A percentile compares a stretch with the other conserved stretches of the same genome.
phyloP scores from a whole-genome alignment of 2,329 filamentous ascomycete species.

The Acephala macrosclerotiorum region DNA sequence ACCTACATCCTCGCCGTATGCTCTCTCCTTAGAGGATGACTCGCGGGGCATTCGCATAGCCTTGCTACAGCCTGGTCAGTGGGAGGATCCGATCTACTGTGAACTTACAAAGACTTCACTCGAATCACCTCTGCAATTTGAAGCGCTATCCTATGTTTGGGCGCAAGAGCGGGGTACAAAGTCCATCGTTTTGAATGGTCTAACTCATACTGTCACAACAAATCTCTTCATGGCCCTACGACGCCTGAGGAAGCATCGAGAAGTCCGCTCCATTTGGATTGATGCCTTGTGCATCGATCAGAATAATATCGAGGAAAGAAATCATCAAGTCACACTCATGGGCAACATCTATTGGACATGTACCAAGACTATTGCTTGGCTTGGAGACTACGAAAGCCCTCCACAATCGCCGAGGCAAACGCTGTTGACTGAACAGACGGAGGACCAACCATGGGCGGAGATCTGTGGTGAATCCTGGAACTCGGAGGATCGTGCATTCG shows the following conservation, averaged over 20 bases:
- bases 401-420: not conserved
- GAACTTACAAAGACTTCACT: not conserved
- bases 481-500: not conserved
- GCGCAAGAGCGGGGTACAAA: not conserved
- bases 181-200: not conserved
- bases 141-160: conserved; percentile 13
- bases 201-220: not conserved
- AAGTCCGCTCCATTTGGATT: not conserved
- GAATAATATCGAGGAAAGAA: not conserved
- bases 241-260: not conserved
- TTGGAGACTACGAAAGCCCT: not conserved
- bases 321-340: conserved; percentile 7
- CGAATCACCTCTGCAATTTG: not conserved
- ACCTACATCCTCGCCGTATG: not conserved
- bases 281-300: conserved; percentile 10
- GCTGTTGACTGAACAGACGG: not conserved
- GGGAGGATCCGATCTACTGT: not conserved
- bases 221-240: not conserved
- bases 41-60: not conserved
- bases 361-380: not conserved
- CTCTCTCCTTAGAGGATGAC: not conserved
- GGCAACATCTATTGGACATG: not conserved
- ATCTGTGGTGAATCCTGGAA: not conserved
- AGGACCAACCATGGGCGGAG: not conserved
- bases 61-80: not conserved